phyloP scores from a whole-genome alignment of 257 asterid species.

The Solanum boliviense region DNA sequence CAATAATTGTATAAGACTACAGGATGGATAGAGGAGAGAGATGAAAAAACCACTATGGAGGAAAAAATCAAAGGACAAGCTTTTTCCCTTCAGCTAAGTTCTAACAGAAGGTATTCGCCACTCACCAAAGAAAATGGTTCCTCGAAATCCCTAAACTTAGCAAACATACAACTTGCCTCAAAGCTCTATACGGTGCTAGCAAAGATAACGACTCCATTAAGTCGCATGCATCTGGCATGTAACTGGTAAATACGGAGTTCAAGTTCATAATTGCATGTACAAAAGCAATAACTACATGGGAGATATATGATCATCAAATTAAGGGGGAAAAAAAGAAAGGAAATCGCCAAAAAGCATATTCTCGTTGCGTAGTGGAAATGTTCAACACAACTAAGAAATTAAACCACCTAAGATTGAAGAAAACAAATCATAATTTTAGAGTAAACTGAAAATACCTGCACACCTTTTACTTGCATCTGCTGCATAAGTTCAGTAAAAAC shows the following conservation, averaged over 20 bases:
- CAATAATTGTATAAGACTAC: not conserved
- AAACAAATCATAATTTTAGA: not conserved
- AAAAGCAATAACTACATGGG: not conserved
- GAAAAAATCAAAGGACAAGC: not conserved
- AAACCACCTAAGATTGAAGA: not conserved
- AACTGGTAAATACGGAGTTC: not conserved
- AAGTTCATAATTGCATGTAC: not conserved
- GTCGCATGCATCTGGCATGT: not conserved
- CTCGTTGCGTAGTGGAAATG: not conserved
- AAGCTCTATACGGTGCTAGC: not conserved
- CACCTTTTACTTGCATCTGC: constrained; percentile 99
- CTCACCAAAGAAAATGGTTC: not conserved
- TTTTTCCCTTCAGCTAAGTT: not conserved
- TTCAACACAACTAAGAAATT: not conserved
- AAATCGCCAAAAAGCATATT: not conserved
- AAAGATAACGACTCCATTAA: not conserved
- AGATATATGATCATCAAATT: not conserved
- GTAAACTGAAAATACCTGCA: constrained; percentile 49
- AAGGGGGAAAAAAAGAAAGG: not conserved
- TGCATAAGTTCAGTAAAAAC: constrained; percentile 97
- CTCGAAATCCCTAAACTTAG: not conserved
- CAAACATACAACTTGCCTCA: not conserved
- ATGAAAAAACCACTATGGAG: not conserved
- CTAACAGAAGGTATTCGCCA: not conserved
- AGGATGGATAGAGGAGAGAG: not conserved